These are phyloP conservation scores for Phytophthora sansomeana DNA, from an alignment of 352 stramenopile genomes.

Conservation along the genomic window DNA sequence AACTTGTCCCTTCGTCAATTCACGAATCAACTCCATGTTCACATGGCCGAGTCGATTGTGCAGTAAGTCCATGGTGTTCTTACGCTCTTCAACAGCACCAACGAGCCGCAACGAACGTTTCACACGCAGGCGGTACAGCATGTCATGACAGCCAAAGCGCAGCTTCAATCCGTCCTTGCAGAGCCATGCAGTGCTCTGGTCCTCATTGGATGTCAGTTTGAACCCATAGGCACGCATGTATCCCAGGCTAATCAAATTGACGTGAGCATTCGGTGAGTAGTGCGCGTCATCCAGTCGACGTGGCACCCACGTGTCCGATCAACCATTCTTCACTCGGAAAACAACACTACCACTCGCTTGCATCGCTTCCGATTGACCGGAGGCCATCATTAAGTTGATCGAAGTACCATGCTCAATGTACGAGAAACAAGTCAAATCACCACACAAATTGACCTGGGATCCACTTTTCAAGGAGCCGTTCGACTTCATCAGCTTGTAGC, in stretches of 20 bases:
- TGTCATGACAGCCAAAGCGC: conserved; percentile 14
- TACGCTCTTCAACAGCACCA: conserved; percentile 2
- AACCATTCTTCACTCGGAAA: conserved; percentile 4
- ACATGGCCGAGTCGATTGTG: conserved; percentile 19
- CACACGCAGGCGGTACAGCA: too few species aligned
- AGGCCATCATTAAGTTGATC: conserved; percentile 7
- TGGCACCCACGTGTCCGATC: conserved; percentile 8
- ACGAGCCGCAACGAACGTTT: background rate
- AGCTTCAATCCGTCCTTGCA: conserved; percentile 12
- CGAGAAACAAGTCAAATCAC: conserved; percentile 5
- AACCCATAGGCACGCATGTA: conserved; percentile 22
- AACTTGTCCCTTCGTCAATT: too few species aligned
- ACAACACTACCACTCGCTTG: background rate
- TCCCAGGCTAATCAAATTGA: conserved; percentile 13
- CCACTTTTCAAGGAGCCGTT: background rate
- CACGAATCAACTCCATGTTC: conserved; percentile 20
- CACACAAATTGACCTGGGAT: conserved; percentile 21
- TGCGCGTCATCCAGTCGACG: conserved; percentile 20
- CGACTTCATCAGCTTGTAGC: background rate
- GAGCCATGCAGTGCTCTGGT: conserved; percentile 9
- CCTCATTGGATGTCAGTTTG: conserved; percentile 5
- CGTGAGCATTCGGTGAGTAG: conserved; percentile 16
- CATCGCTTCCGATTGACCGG: conserved; percentile 1
- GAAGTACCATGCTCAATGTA: conserved; percentile 6
- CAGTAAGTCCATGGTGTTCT: conserved; percentile 17